A percentile compares a stretch with the other conserved stretches of the same genome.
phyloP scores from a whole-genome alignment of 345 rosid genomes.

The Hibiscus tridactylites region DNA sequence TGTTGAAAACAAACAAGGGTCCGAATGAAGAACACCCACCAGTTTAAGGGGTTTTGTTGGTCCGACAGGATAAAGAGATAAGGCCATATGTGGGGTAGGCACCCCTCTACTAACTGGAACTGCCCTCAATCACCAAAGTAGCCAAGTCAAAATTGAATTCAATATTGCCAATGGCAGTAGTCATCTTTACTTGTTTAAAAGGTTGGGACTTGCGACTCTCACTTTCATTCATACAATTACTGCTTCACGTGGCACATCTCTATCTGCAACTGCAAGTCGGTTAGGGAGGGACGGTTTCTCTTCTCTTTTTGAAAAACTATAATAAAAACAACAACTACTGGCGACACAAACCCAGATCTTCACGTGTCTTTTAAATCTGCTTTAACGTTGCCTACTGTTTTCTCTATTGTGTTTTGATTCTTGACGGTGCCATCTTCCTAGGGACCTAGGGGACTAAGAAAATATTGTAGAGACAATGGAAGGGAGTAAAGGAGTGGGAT shows the following conservation, averaged over 20 bases:
- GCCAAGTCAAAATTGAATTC: conserved; percentile 8
- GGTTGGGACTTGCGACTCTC: conserved; percentile 11
- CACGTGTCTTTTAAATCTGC: conserved; percentile 22
- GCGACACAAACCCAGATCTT: conserved; percentile 17
- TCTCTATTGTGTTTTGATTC: background rate
- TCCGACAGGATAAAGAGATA: conserved; percentile 34
- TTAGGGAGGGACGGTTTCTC: background rate
- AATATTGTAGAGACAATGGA: conserved; percentile 35
- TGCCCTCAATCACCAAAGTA: background rate
- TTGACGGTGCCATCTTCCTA: background rate
- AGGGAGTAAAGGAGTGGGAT: conserved; percentile 33
- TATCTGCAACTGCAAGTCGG: background rate
- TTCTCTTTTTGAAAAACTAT: too few relatives aligned
- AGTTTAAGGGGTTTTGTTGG: background rate
- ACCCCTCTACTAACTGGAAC: too few relatives aligned
- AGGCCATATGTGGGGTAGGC: conserved; percentile 13
- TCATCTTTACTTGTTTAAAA: background rate
- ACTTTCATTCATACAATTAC: background rate
- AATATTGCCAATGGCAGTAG: background rate
- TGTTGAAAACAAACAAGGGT: background rate
- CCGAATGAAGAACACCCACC: conserved; percentile 1
- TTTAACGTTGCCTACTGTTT: conserved; percentile 8
- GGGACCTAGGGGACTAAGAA: background rate
- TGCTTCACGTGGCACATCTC: conserved; percentile 26
- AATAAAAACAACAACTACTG: background rate